Percentiles rank a stretch among this genome's conserved stretches.
Conservation (phyloP, 1,284 basidiomycete species). For the Ceratobasidium sp. region DNA sequence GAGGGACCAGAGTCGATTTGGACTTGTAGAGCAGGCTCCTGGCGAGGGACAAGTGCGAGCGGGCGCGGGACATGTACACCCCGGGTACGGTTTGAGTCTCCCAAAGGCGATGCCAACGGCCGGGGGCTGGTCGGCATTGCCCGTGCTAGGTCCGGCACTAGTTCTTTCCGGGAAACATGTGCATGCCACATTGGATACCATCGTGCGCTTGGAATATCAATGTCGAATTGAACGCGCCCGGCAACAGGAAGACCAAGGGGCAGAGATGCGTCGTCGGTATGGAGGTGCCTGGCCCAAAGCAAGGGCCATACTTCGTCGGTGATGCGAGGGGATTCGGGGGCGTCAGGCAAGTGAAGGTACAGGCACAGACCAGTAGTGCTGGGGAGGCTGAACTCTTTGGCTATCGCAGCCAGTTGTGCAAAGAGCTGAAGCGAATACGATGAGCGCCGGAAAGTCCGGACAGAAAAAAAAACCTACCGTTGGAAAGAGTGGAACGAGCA, state of each 20-base stretch:
- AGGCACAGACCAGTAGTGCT: conserved; percentile 74
- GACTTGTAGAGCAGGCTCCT: conserved; percentile 16
- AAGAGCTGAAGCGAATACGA: conserved; percentile 59
- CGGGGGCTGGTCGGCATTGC: conserved; percentile 48
- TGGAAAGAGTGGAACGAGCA: conserved; percentile 75
- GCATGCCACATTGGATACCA: conserved; percentile 74
- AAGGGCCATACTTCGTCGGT: conserved; percentile 77
- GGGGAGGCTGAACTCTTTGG: conserved; percentile 79
- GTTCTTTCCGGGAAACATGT: conserved; percentile 30
- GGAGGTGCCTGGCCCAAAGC: conserved; percentile 63
- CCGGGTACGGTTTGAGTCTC: conserved; percentile 44
- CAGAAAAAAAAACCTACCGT: conserved; percentile 59
- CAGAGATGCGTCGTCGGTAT: conserved; percentile 51
- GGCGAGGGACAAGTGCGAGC: conserved; percentile 30
- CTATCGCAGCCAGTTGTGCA: conserved; percentile 74
- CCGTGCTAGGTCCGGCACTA: conserved; percentile 32
- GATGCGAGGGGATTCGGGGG: conserved; percentile 65
- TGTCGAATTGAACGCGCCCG: conserved; percentile 78
- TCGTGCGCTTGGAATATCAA: conserved; percentile 69
- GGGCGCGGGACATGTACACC: conserved; percentile 37
- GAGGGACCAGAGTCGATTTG: conserved; percentile 10
- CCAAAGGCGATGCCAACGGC: conserved; percentile 50
- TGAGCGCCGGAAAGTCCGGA: conserved; percentile 22
- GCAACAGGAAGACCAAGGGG: conserved; percentile 60
- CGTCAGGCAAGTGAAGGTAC: conserved; percentile 67